A percentile compares a stretch with the other conserved stretches of the same genome.
These are phyloP conservation scores for Ogataea angusta DNA, from an alignment of 805 yeast genomes.

Conservation along the genomic window DNA sequence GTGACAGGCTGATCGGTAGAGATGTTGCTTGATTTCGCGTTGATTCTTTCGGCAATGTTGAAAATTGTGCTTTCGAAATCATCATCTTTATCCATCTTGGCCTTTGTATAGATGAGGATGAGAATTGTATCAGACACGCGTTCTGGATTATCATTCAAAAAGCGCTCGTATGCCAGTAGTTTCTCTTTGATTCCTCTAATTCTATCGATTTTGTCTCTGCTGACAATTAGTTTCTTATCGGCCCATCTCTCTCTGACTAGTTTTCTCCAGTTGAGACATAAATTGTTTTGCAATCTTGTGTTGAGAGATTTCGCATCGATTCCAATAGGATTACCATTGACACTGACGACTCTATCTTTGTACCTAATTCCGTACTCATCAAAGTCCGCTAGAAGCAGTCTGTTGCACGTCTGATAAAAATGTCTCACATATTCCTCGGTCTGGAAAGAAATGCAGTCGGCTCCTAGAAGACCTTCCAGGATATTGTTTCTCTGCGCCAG, in stretches of 20 bases:
- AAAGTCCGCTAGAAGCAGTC: slow-evolving; percentile 82
- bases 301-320: slow-evolving; percentile 63
- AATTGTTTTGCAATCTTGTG: slow-evolving; percentile 40
- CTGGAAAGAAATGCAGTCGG: slow-evolving; percentile 85
- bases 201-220: slow-evolving; percentile 84
- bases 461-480: slow-evolving; percentile 81
- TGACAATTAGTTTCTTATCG: slow-evolving; percentile 66
- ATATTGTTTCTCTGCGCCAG: slow-evolving; percentile 80
- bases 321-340: slow-evolving; percentile 70
- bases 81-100: slow-evolving; percentile 45
- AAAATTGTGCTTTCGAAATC: slow-evolving; percentile 72
- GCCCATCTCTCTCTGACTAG: slow-evolving; percentile 79
- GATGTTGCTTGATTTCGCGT: slow-evolving; percentile 68
- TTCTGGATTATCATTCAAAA: slow-evolving; percentile 68
- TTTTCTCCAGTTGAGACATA: slow-evolving; percentile 61
- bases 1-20: slow-evolving; percentile 81
- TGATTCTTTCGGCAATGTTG: slow-evolving; percentile 80
- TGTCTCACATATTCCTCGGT: slow-evolving; percentile 92
- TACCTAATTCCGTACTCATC: slow-evolving; percentile 57
- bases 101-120: slow-evolving; percentile 77
- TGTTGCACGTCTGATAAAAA: slow-evolving; percentile 84
- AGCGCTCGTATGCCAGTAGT: slow-evolving; percentile 78
- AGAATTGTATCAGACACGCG: slow-evolving; percentile 67
- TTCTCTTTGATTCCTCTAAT: slow-evolving; percentile 89
- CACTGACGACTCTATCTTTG: slow-evolving; percentile 54